These are phyloP conservation scores for Phytophthora vignae DNA, from an alignment of 352 stramenopile species.

Conservation along the genomic window DNA sequence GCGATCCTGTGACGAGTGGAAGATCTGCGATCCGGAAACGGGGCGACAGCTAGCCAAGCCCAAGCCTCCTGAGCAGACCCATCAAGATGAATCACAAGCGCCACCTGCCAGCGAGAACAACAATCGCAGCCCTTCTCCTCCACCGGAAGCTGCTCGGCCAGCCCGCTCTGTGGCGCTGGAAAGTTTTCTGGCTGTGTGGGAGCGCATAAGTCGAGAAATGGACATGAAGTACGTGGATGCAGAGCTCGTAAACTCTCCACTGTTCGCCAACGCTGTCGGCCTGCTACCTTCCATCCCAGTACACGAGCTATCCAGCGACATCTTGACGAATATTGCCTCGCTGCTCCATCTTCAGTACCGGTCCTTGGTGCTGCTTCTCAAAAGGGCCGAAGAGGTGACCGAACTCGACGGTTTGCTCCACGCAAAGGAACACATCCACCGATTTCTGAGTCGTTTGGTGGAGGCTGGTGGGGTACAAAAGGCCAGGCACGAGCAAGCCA, in stretches of 20 bases:
- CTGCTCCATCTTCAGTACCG: conserved; percentile 42
- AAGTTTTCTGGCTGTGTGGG: conserved; percentile 37
- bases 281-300: conserved; percentile 32
- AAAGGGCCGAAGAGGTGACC: conserved; percentile 16
- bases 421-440: conserved; percentile 35
- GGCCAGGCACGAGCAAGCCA: conserved; percentile 26
- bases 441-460: conserved; percentile 34
- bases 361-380: conserved; percentile 32
- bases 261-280: conserved; percentile 32
- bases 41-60: conserved; percentile 45
- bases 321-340: conserved; percentile 21
- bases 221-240: conserved; percentile 29
- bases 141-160: conserved; percentile 1
- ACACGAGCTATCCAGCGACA: conserved; percentile 21
- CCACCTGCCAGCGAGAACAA: conserved; percentile 14
- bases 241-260: conserved; percentile 23
- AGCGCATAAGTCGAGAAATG: conserved; percentile 37
- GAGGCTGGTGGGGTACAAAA: conserved; percentile 10
- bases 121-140: conserved; percentile 3
- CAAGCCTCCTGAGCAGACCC: conserved; percentile 12
- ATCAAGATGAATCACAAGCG: neutral
- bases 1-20: conserved; percentile 84
- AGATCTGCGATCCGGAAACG: conserved; percentile 84
- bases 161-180: conserved; percentile 24
- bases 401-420: conserved; percentile 17